These are phyloP conservation scores for Colletotrichum lini DNA, from an alignment of 2,329 filamentous ascomycete species.

Conservation along the genomic window DNA sequence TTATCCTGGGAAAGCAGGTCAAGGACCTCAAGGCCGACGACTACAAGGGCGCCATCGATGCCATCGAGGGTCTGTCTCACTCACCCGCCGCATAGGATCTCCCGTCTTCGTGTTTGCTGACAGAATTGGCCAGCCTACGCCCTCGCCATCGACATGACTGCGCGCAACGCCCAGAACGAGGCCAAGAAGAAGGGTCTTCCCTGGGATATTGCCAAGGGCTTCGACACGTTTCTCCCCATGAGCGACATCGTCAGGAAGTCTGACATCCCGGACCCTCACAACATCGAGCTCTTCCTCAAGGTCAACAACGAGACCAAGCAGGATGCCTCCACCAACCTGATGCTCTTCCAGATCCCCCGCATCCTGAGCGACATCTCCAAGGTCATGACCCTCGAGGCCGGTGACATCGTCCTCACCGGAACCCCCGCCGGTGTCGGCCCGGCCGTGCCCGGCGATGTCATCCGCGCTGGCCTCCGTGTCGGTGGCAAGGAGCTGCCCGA, in stretches of 20 bases:
- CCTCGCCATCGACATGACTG: constrained; percentile 97
- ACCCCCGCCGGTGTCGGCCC: constrained; percentile 96
- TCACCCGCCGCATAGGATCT: neutral
- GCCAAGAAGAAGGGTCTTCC: constrained; percentile 97
- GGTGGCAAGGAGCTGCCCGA: constrained; percentile 87
- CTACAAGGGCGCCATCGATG: constrained; percentile 81
- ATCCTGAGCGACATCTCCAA: constrained; percentile 92
- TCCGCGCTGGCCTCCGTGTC: constrained; percentile 86
- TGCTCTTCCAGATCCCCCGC: constrained; percentile 92
- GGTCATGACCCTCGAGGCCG: constrained; percentile 93
- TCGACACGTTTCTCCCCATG: constrained; percentile 96
- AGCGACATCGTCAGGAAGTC: constrained; percentile 85
- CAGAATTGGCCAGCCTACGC: constrained; percentile 76
- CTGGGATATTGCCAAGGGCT: constrained; percentile 97
- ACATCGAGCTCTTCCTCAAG: constrained; percentile 86
- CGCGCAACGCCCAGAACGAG: constrained; percentile 94
- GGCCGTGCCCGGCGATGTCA: constrained; percentile 87
- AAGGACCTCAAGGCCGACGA: constrained; percentile 83
- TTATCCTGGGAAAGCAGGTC: constrained; percentile 87
- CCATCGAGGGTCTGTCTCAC: constrained; percentile 78
- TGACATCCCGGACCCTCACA: constrained; percentile 87
- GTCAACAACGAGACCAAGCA: constrained; percentile 87
- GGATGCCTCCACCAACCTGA: constrained; percentile 89
- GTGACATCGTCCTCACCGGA: constrained; percentile 95
- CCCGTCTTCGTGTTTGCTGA: constrained; percentile 17